Percentiles rank a stretch among this genome's conserved stretches.
These are phyloP conservation scores for Scheffersomyces illinoinensis DNA, from an alignment of 1,139 yeast species.

Conservation along the genomic window DNA sequence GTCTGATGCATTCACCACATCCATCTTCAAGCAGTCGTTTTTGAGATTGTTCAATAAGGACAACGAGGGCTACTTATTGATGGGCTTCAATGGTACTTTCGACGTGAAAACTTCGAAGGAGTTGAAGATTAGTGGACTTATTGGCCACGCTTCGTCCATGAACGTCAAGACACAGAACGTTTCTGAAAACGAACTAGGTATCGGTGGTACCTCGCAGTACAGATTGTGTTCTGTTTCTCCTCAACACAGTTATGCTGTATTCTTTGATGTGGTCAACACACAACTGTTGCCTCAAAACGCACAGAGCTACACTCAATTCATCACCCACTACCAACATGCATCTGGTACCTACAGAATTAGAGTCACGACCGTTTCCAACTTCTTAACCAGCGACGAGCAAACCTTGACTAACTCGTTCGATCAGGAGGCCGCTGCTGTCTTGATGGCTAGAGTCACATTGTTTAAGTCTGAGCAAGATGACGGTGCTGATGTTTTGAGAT, in stretches of 20 bases:
- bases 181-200: constrained; percentile 90
- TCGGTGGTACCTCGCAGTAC: constrained; percentile 91
- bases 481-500: constrained; percentile 53
- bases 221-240: constrained; percentile 83
- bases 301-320: constrained; percentile 65
- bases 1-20: constrained; percentile 94
- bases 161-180: constrained; percentile 66
- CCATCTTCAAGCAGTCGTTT: constrained; percentile 93
- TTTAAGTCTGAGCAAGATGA: constrained; percentile 78
- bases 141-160: constrained; percentile 88
- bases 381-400: constrained; percentile 52
- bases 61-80: constrained; percentile 74
- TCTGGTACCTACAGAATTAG: constrained; percentile 83
- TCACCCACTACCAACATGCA: constrained; percentile 77
- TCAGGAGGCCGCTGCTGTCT: constrained; percentile 97
- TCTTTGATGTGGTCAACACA: constrained; percentile 77
- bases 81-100: constrained; percentile 86
- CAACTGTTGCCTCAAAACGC: constrained; percentile 48
- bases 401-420: constrained; percentile 74
- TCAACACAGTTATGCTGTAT: constrained; percentile 80
- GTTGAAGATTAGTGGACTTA: constrained; percentile 85
- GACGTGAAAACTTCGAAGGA: constrained; percentile 89
- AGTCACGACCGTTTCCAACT: constrained; percentile 84
- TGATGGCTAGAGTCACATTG: constrained; percentile 92
- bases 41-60: constrained; percentile 85